Evolutionary conservation across 768 basidiomycete species (phyloP).

Genomic region (Amanita muscaria): DNA sequence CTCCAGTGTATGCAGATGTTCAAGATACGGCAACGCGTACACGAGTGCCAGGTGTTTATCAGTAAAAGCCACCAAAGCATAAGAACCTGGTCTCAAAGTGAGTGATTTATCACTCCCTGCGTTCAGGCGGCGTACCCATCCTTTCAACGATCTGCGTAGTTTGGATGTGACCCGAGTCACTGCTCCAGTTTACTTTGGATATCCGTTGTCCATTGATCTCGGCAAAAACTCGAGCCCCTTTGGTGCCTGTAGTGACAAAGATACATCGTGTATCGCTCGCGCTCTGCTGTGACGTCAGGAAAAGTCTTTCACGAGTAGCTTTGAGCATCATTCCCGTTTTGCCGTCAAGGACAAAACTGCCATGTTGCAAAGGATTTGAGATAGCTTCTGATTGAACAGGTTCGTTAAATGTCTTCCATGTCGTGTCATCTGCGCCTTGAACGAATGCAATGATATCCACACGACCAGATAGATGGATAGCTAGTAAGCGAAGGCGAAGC

Average conservation of each 20-base stretch:
- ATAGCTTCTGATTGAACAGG: constrained; percentile 30
- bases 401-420: constrained; percentile 28
- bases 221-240: constrained; percentile 45
- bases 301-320: constrained; percentile 36
- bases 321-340: constrained; percentile 38
- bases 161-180: constrained; percentile 36
- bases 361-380: constrained; percentile 35
- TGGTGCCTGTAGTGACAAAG: constrained; percentile 43
- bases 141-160: constrained; percentile 49
- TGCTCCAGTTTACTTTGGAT: constrained; percentile 55
- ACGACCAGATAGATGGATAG: constrained; percentile 46
- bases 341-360: constrained; percentile 46
- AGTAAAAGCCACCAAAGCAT: constrained; percentile 49
- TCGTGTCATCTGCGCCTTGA: constrained; percentile 25
- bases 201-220: constrained; percentile 61
- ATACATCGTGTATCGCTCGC: constrained; percentile 22
- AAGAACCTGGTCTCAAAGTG: constrained; percentile 27
- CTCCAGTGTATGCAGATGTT: constrained; percentile 40
- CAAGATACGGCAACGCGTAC: constrained; percentile 59
- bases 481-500: constrained; percentile 51
- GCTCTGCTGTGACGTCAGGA: constrained; percentile 15
- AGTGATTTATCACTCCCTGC: not conserved
- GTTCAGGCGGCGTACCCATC: constrained; percentile 40
- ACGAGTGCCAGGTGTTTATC: constrained; percentile 38
- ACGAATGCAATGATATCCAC: constrained; percentile 49